phyloP scores from a whole-genome alignment of 495 filamentous ascomycete genomes.

The Xylaria cubensis region DNA sequence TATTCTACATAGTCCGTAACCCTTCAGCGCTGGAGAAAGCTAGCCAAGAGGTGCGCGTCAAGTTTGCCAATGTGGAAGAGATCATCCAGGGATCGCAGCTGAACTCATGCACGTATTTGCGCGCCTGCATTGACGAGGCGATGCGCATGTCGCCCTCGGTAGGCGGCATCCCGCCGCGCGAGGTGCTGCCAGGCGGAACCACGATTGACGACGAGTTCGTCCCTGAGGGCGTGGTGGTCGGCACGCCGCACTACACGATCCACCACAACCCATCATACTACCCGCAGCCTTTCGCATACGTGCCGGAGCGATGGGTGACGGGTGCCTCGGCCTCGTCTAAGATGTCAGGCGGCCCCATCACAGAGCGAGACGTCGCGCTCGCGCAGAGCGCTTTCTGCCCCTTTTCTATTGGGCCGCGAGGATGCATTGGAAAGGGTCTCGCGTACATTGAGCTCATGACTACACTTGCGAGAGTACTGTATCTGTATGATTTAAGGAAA shows the following conservation, averaged over 20 bases:
- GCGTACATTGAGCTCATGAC: constrained; percentile 62
- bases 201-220: constrained; percentile 61
- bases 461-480: constrained; percentile 55
- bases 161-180: constrained; percentile 63
- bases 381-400: constrained; percentile 63
- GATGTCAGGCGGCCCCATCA: constrained; percentile 26
- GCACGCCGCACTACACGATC: constrained; percentile 61
- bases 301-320: constrained; percentile 63
- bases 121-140: constrained; percentile 73
- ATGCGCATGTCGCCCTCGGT: constrained; percentile 75
- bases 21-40: constrained; percentile 55
- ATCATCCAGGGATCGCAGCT: constrained; percentile 60
- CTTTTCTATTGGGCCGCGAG: constrained; percentile 62
- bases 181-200: constrained; percentile 67
- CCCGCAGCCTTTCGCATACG: constrained; percentile 56
- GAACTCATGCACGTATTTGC: constrained; percentile 61
- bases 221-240: constrained; percentile 60
- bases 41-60: constrained; percentile 54
- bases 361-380: constrained; percentile 45
- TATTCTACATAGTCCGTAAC: constrained; percentile 73
- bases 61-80: constrained; percentile 58
- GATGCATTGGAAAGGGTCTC: constrained; percentile 66
- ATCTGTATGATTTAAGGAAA: constrained; percentile 54
- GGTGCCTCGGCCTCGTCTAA: constrained; percentile 29
- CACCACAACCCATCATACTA: constrained; percentile 64